Percentiles rank a stretch among this genome's conserved stretches.
Conservation (phyloP, 2,329 filamentous ascomycete species). For the Talaromyces sp. region DNA sequence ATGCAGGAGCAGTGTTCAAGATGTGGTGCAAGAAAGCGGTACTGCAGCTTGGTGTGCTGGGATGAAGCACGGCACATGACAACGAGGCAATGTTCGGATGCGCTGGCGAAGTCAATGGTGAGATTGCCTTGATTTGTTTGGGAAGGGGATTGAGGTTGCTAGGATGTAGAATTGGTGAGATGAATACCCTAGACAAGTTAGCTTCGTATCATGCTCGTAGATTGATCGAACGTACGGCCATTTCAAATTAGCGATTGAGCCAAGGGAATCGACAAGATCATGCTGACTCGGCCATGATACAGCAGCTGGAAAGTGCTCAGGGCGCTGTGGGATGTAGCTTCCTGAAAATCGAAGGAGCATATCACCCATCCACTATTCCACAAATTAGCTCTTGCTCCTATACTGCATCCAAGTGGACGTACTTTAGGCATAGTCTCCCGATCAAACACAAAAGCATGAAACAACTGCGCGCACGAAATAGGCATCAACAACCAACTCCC, state of each 20-base stretch:
- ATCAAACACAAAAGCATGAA: constrained; percentile 75
- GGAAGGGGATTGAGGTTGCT: constrained; percentile 57
- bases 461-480: constrained; percentile 69
- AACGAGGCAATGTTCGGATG: constrained; percentile 83
- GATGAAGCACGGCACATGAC: constrained; percentile 87
- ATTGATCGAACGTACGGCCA: constrained; percentile 67
- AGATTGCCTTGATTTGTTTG: constrained; percentile 64
- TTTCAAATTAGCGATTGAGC: constrained; percentile 72
- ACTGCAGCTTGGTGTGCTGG: constrained; percentile 79
- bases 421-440: constrained; percentile 67
- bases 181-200: constrained; percentile 58
- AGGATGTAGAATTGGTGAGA: constrained; percentile 84
- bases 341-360: constrained; percentile 70
- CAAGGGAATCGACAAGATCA: constrained; percentile 76
- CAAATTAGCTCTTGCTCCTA: background rate
- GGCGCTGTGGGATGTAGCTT: constrained; percentile 73
- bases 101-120: constrained; percentile 75
- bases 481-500: constrained; percentile 81
- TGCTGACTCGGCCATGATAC: constrained; percentile 72
- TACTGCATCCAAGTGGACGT: constrained; percentile 24
- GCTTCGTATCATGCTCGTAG: background rate
- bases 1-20: constrained; percentile 73
- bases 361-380: constrained; percentile 53
- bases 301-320: constrained; percentile 62
- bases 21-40: constrained; percentile 86